Evolutionary conservation across 768 basidiomycete species (phyloP), one percentile per base, ranked within the genome.

Genomic region (Lanmaoa rubissima): DNA sequence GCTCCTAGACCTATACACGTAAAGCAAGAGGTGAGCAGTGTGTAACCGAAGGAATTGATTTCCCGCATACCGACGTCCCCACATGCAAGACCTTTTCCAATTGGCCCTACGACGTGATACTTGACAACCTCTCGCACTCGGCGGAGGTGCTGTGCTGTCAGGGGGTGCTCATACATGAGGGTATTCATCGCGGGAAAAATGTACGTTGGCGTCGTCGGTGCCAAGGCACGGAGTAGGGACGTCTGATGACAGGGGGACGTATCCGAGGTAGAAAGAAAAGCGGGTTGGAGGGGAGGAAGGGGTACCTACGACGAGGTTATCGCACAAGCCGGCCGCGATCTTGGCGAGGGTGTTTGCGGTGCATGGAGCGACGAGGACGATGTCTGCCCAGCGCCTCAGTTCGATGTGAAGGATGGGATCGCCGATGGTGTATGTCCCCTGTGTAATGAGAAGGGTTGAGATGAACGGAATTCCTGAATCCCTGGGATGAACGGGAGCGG

Each of bases 131-230:
- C 89, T 28, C 77, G 78, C 6, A 96, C 80, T 39, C 89, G 66
- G 24, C 84, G 80, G 42, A 98, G 73, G 66, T 99, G 97, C 60
- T 89, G 83, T 1, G 83, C 81, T 0, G 95, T 98, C 43, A 98
- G 79, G 19, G 94, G 94, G 68, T 98, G 95, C 57, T 90, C 85
- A 67, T 92, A 98, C 96, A 99, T 99, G 61, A 92, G 78, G 4
- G 97, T 98, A 71, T 99, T 99, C 96, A 98, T 99, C 0, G 96
- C 97, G 2, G 96, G 96, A 67, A 95, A 98, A 38, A 98, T 73
- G 66, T 88, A 93, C 8, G 92, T 94, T 8, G 90, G 90, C 0
- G 92, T 97, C 7, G 82, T 79, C 0, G 94, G 91, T 3, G 90
- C 78, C 0, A 96, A 76, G 0, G 93, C 95, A 21, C 93, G 85